Percentiles rank a stretch among this genome's conserved stretches.
Evolutionary conservation across 257 asterid species (phyloP).

Genomic region (Plantago ovata): DNA sequence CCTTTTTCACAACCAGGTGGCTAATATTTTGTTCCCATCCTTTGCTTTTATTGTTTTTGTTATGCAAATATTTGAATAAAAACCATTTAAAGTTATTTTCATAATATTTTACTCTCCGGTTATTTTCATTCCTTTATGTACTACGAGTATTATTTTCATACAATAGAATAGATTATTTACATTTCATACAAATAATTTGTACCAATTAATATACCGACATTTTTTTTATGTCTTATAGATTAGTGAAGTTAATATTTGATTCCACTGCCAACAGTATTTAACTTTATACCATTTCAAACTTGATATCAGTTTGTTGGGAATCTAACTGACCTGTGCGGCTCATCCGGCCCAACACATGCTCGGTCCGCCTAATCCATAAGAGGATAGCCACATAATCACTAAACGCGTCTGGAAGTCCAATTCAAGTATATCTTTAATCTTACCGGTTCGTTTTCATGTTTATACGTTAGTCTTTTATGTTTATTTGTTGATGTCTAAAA

Average conservation of each 20-base stretch:
- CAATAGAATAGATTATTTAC: background rate
- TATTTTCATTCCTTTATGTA: background rate
- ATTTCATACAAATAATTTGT: background rate
- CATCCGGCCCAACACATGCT: too few species aligned
- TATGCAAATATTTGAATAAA: too few species aligned
- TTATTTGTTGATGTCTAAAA: too few species aligned
- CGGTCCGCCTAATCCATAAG: too few species aligned
- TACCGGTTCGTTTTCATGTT: too few species aligned
- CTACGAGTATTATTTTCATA: background rate
- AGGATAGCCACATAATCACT: too few species aligned
- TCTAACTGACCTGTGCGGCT: too few species aligned
- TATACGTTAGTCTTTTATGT: too few species aligned
- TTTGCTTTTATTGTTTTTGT: background rate
- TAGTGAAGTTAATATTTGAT: background rate
- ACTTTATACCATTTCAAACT: background rate
- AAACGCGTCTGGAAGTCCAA: too few species aligned
- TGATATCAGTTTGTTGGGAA: too few species aligned
- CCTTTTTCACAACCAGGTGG: slow-evolving; percentile 15
- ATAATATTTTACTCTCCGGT: background rate
- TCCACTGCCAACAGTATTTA: background rate
- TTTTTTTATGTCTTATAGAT: background rate
- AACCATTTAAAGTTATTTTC: background rate
- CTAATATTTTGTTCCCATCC: too few species aligned
- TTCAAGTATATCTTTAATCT: too few species aligned
- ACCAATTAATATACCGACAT: slow-evolving; percentile 4